These are phyloP conservation scores for Cardamine occulta DNA, from an alignment of 345 rosid species.

Conservation along the genomic window DNA sequence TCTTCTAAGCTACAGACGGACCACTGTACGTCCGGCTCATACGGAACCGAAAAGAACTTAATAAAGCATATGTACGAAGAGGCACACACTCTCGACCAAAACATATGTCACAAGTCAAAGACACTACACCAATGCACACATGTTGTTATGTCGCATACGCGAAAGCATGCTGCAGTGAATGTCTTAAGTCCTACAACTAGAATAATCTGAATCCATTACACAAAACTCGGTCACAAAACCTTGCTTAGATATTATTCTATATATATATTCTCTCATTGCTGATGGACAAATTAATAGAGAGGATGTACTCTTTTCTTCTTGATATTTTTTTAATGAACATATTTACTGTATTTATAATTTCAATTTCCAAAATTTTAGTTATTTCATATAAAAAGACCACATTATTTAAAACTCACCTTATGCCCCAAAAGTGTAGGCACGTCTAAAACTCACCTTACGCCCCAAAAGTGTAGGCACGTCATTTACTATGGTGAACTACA, in stretches of 20 bases:
- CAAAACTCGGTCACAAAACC: not conserved
- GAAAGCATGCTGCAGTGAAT: not conserved
- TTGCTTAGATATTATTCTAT: not conserved
- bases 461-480: too few relatives aligned
- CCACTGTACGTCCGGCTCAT: not conserved
- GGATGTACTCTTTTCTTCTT: too few relatives aligned
- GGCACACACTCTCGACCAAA: not conserved
- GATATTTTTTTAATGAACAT: too few relatives aligned
- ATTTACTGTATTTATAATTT: too few relatives aligned
- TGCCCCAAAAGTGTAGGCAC: too few relatives aligned
- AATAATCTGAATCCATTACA: not conserved
- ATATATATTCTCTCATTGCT: not conserved
- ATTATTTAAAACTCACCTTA: too few relatives aligned
- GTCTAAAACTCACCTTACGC: too few relatives aligned
- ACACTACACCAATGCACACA: not conserved
- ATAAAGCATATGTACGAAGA: not conserved
- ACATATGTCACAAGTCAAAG: not conserved
- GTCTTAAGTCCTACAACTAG: not conserved
- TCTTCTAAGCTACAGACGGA: not conserved
- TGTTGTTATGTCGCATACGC: not conserved
- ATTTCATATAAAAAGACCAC: too few relatives aligned
- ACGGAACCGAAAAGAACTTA: not conserved
- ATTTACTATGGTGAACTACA: too few relatives aligned
- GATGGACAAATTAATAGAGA: not conserved
- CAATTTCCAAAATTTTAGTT: too few relatives aligned